These are phyloP conservation scores for Actinomortierella wolfii DNA, from an alignment of 371 early-diverging fungal genomes.

Conservation along the genomic window DNA sequence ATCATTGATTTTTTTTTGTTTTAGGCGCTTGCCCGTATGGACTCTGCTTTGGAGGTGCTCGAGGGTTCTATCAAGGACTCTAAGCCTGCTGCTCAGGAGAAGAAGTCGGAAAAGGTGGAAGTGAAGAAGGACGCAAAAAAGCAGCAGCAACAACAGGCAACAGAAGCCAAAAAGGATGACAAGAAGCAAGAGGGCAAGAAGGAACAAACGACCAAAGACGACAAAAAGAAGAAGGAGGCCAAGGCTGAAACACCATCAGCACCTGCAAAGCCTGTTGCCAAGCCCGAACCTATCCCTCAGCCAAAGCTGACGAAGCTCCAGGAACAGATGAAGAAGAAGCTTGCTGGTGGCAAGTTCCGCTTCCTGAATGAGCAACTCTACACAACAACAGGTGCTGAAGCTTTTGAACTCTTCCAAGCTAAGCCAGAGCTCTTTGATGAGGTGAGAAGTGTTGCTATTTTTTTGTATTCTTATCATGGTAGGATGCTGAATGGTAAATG, in stretches of 20 bases:
- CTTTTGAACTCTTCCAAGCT: slow-evolving; percentile 78
- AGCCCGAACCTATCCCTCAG: slow-evolving; percentile 18
- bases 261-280: not conserved
- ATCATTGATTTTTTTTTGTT: not conserved
- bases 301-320: slow-evolving; percentile 71
- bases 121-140: slow-evolving; percentile 4
- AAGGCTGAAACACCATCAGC: slow-evolving; percentile 1
- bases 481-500: not conserved
- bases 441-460: slow-evolving; percentile 47
- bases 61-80: slow-evolving; percentile 28
- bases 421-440: slow-evolving; percentile 91
- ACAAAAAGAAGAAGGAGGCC: not conserved
- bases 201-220: not conserved
- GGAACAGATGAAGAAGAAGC: slow-evolving; percentile 82
- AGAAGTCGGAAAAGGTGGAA: slow-evolving; percentile 15
- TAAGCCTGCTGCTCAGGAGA: slow-evolving; percentile 20
- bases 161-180: too few species aligned
- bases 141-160: too few species aligned
- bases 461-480: not conserved
- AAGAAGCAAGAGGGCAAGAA: slow-evolving; percentile 8
- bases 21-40: slow-evolving; percentile 36
- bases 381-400: slow-evolving; percentile 78
- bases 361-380: slow-evolving; percentile 96
- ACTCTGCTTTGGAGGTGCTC: slow-evolving; percentile 32
- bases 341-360: slow-evolving; percentile 89